phyloP scores from a whole-genome alignment of 768 basidiomycete genomes.

The Mycena leptocephala region DNA sequence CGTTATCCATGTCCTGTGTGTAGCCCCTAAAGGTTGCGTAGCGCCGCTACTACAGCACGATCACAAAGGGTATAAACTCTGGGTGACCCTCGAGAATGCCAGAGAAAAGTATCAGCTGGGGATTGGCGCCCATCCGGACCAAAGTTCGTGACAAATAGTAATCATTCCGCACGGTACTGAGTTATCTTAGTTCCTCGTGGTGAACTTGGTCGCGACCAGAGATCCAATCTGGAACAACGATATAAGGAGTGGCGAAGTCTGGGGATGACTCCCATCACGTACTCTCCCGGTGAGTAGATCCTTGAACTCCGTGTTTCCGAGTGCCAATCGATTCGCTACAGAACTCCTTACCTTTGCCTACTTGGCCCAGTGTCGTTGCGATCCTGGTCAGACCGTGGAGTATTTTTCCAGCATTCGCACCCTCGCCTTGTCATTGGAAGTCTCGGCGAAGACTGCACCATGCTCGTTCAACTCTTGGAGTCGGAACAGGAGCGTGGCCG shows the following conservation, averaged over 20 bases:
- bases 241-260: slow-evolving; percentile 63
- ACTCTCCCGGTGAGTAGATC: slow-evolving; percentile 69
- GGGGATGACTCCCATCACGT: slow-evolving; percentile 79
- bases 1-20: slow-evolving; percentile 8
- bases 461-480: slow-evolving; percentile 71
- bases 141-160: slow-evolving; percentile 65
- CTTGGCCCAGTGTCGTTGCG: slow-evolving; percentile 86
- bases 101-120: slow-evolving; percentile 82
- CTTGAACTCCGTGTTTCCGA: background rate
- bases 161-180: slow-evolving; percentile 10
- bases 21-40: slow-evolving; percentile 43
- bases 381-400: slow-evolving; percentile 72
- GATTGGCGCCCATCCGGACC: slow-evolving; percentile 84
- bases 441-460: slow-evolving; percentile 61
- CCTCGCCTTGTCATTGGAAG: slow-evolving; percentile 67
- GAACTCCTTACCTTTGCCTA: slow-evolving; percentile 87
- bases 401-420: slow-evolving; percentile 76
- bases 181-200: slow-evolving; percentile 66
- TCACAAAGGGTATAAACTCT: slow-evolving; percentile 55
- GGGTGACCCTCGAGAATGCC: slow-evolving; percentile 71
- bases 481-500: slow-evolving; percentile 77
- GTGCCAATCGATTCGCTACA: slow-evolving; percentile 44
- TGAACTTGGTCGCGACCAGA: slow-evolving; percentile 59
- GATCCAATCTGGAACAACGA: slow-evolving; percentile 55
- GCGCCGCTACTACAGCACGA: slow-evolving; percentile 63